These are phyloP conservation scores for Medakamo hakoo DNA, from an alignment of 139 green algal species.

Conservation along the genomic window DNA sequence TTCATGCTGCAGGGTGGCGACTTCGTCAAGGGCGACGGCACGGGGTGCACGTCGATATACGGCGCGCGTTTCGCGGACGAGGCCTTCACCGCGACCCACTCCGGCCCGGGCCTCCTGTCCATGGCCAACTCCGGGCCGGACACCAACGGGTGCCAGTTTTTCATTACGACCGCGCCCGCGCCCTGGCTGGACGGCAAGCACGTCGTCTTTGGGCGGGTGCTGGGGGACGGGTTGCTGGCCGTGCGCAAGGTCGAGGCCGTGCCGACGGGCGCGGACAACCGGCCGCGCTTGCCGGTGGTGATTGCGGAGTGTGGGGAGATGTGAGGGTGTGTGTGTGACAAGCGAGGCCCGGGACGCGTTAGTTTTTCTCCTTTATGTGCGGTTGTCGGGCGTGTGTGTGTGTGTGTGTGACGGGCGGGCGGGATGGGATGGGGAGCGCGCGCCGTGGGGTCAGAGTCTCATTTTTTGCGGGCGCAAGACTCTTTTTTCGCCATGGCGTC, in stretches of 20 bases:
- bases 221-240: constrained; percentile 74
- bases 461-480: background rate
- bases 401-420: no score
- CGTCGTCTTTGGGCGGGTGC: constrained; percentile 75
- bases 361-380: background rate
- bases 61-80: constrained; percentile 87
- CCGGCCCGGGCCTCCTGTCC: constrained; percentile 83
- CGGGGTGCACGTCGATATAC: constrained; percentile 85
- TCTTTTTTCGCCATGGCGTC: background rate
- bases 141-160: constrained; percentile 92
- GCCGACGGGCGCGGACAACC: constrained; percentile 57
- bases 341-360: no score
- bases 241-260: constrained; percentile 93
- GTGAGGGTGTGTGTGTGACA: constrained; percentile 46
- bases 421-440: background rate
- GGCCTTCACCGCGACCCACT: constrained; percentile 85
- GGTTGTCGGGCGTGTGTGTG: no score
- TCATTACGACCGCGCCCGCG: constrained; percentile 80
- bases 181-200: constrained; percentile 97
- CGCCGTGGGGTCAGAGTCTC: background rate
- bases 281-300: constrained; percentile 57
- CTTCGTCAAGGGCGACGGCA: constrained; percentile 87
- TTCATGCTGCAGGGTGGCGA: constrained; percentile 93
- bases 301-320: constrained; percentile 88
- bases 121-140: constrained; percentile 66